Conservation (phyloP, 1,139 yeast species). For the Pneumocystis canis region DNA sequence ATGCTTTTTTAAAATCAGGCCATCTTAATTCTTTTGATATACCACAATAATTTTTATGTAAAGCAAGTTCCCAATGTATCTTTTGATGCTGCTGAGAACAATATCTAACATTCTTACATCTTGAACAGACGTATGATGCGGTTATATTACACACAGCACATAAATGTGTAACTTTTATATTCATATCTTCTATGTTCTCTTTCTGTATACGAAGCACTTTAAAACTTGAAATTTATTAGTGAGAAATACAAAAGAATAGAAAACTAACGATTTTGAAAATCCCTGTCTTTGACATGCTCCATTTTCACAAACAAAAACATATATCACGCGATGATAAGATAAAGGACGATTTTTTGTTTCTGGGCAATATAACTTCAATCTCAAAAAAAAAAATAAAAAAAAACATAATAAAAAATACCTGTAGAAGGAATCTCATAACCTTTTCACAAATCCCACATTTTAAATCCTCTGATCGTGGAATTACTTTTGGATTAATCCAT, state of each 20-base stretch:
- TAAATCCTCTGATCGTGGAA: background rate
- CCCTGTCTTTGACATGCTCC: slow-evolving; percentile 8
- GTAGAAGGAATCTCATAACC: background rate
- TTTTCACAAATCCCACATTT: background rate
- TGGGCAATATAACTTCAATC: background rate
- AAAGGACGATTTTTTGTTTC: slow-evolving; percentile 4
- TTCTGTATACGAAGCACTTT: slow-evolving; percentile 1
- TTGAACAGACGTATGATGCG: background rate
- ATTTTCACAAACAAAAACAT: slow-evolving; percentile 8
- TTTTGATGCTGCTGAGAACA: background rate
- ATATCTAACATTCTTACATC: background rate
- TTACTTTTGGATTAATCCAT: background rate
- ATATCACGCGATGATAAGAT: slow-evolving; percentile 8
- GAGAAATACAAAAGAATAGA: background rate
- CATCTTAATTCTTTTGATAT: background rate
- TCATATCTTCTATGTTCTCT: slow-evolving; percentile 1
- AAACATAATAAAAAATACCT: background rate
- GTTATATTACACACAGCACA: background rate
- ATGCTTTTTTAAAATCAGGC: background rate
- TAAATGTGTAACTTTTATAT: slow-evolving; percentile 2
- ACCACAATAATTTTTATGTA: background rate
- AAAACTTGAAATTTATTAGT: background rate
- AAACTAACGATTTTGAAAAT: slow-evolving; percentile 6
- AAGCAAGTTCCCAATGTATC: background rate
- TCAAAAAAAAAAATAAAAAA: background rate